Evolutionary conservation across 495 filamentous ascomycete species (phyloP).

Genomic region (Penicillium flavigenum): DNA sequence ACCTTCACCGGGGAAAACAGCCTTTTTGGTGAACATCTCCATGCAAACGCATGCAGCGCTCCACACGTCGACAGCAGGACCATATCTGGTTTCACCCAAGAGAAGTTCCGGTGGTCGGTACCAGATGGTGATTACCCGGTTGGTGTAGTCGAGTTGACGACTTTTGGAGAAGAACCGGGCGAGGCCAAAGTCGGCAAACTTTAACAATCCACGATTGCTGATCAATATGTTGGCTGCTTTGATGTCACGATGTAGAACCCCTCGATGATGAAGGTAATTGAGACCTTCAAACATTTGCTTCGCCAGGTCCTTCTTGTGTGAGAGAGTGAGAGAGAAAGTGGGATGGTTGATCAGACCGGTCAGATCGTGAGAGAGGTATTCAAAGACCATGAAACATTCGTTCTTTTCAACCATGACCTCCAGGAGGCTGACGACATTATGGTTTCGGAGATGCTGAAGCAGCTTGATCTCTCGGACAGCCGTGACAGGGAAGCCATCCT

Average conservation of each 20-base stretch:
- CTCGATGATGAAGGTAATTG: slow-evolving; percentile 89
- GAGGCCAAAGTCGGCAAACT: slow-evolving; percentile 94
- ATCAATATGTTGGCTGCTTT: slow-evolving; percentile 95
- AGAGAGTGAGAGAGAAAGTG: slow-evolving; percentile 77
- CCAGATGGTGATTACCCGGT: slow-evolving; percentile 96
- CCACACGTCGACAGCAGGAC: slow-evolving; percentile 95
- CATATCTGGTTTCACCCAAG: slow-evolving; percentile 91
- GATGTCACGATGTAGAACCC: slow-evolving; percentile 93
- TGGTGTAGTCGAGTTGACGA: slow-evolving; percentile 93
- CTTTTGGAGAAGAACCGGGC: slow-evolving; percentile 97
- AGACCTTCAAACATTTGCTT: slow-evolving; percentile 93
- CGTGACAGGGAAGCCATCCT: slow-evolving; percentile 96
- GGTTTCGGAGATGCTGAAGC: slow-evolving; percentile 87
- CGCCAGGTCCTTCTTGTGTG: slow-evolving; percentile 91
- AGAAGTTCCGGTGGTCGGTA: slow-evolving; percentile 92
- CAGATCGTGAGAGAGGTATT: slow-evolving; percentile 94
- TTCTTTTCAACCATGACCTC: slow-evolving; percentile 99
- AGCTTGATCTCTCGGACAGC: slow-evolving; percentile 96
- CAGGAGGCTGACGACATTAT: slow-evolving; percentile 74
- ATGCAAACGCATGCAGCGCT: slow-evolving; percentile 95
- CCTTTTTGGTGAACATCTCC: slow-evolving; percentile 93
- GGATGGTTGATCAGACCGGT: slow-evolving; percentile 91
- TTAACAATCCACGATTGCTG: slow-evolving; percentile 81
- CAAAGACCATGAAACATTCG: slow-evolving; percentile 99
- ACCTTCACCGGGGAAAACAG: slow-evolving; percentile 94